Evolutionary conservation across 2,329 filamentous ascomycete genomes (phyloP), one percentile per base, ranked within the genome.

Genomic region (Exophiala lecanii-corni): DNA sequence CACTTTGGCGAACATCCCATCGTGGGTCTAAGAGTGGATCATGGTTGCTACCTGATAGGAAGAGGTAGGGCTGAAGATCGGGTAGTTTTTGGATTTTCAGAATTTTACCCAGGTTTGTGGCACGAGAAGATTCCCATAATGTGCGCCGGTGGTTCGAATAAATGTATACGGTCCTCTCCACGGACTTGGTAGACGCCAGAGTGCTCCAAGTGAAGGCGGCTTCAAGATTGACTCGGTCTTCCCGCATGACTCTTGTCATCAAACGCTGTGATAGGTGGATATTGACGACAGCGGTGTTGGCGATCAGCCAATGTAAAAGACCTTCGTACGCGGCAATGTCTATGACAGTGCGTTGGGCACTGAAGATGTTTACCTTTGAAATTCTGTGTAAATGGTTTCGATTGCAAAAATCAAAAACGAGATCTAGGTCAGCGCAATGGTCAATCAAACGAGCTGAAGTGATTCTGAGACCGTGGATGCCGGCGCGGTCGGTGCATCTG

Each of bases 291-390:
- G 42, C 34, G 2, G 49, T 52, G 16, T 39, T 26, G 13, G 45
- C 39, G n/a, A 47, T 28, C 9, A 52, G 39, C 49, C 49, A 52
- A 9, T 41, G 35, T 9, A 52, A 37, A 10, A 52, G 46, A 23
- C 46, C 34, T 30, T 52, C 49, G 31, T 52, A 52, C n/a, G 46
- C 43, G 13, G 43, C 36, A 19, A 39, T 46, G 39, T 43, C 39
- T 38, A 52, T 44, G n/a, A 41, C 46, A 30, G 45, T 36, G 19
- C 10, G 21, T 30, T 52, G 49, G 23, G 37, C 39, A 28, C 46
- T 47, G 28, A 37, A 52, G 19, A 52, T 41, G 13, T 39, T 34
- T 3, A 41, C 39, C 9, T 13, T 39, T 7, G 30, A 20, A 16
- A 52, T 36, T 10, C 43, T 28, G 16, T 43, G 37, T 21, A 52